A percentile compares a stretch with the other conserved stretches of the same genome.
phyloP scores from a whole-genome alignment of 352 stramenopile species.

The Pythium sp. region DNA sequence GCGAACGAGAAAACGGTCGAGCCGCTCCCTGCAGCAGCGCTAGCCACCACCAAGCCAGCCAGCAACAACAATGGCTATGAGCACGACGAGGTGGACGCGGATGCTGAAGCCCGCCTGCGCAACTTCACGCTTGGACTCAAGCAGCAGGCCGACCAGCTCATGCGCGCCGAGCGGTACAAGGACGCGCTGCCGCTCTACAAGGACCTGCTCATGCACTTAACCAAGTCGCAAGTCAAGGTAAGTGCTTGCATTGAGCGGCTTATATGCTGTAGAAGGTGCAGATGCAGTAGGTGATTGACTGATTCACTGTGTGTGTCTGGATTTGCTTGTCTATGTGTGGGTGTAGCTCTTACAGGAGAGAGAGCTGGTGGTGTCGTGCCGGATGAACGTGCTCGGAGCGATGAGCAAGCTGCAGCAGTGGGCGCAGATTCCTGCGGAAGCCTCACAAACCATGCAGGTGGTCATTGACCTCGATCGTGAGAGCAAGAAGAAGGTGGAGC shows the following conservation, averaged over 20 bases:
- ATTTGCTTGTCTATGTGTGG: conserved; percentile 10
- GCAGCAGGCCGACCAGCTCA: conserved; percentile 61
- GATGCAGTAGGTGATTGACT: background rate
- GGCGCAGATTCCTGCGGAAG: conserved; percentile 42
- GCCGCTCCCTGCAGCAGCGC: conserved; percentile 6
- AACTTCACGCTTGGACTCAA: conserved; percentile 46
- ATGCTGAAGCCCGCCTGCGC: conserved; percentile 44
- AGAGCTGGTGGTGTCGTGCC: conserved; percentile 64
- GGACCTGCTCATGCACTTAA: conserved; percentile 70
- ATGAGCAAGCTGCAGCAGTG: conserved; percentile 63
- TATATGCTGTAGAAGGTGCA: background rate
- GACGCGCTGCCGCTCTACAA: conserved; percentile 61
- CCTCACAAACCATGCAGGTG: conserved; percentile 41
- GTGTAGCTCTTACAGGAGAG: conserved; percentile 41
- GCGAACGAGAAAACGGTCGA: conserved; percentile 27
- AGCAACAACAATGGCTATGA: conserved; percentile 17
- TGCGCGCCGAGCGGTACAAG: conserved; percentile 45
- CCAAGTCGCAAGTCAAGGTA: conserved; percentile 61
- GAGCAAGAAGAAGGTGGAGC: conserved; percentile 6
- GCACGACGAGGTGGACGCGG: conserved; percentile 36
- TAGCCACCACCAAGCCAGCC: background rate
- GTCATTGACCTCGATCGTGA: conserved; percentile 43
- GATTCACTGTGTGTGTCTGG: background rate
- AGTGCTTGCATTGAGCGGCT: background rate
- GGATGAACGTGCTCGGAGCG: conserved; percentile 60